Percentiles rank a stretch among this genome's conserved stretches.
Conservation (phyloP, 495 filamentous ascomycete genomes). For the Penicillium chermesinum region DNA sequence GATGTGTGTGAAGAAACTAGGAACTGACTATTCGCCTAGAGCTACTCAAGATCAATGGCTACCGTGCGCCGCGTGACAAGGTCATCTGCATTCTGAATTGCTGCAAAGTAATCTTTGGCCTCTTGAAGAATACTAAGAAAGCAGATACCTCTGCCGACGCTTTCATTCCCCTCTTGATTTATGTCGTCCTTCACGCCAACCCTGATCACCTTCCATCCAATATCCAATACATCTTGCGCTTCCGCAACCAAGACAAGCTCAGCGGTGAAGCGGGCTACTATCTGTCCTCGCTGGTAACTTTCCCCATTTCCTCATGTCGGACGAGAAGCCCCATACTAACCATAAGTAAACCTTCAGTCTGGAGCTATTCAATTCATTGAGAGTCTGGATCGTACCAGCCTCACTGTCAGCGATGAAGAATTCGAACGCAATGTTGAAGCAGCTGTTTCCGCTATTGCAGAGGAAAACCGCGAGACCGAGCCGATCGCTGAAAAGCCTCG, state of each 20-base stretch:
- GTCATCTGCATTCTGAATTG: slow-evolving; percentile 98
- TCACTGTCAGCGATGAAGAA: slow-evolving; percentile 91
- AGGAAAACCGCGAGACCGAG: slow-evolving; percentile 63
- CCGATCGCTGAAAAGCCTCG: slow-evolving; percentile 54
- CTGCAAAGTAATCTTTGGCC: slow-evolving; percentile 99
- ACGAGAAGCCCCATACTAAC: slow-evolving; percentile 4
- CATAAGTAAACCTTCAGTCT: slow-evolving; percentile 51
- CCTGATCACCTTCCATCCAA: slow-evolving; percentile 95
- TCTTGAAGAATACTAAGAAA: slow-evolving; percentile 83
- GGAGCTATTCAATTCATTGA: slow-evolving; percentile 97
- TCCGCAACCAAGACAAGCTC: slow-evolving; percentile 95
- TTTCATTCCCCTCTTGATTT: slow-evolving; percentile 93
- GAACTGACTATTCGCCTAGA: no score
- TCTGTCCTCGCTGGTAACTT: slow-evolving; percentile 78
- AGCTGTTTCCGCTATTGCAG: slow-evolving; percentile 92
- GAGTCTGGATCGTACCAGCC: slow-evolving; percentile 84
- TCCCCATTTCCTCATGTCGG: neutral
- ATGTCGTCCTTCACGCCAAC: slow-evolving; percentile 89
- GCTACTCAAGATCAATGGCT: slow-evolving; percentile 89
- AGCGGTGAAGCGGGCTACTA: slow-evolving; percentile 97
- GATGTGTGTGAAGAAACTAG: no score
- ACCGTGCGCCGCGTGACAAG: slow-evolving; percentile 93
- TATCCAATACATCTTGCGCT: slow-evolving; percentile 95
- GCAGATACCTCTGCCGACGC: slow-evolving; percentile 89
- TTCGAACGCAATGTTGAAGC: slow-evolving; percentile 95